Evolutionary conservation across 345 rosid genomes (phyloP), one percentile per base, ranked within the genome.

Genomic region (Nephelium lappaceum): DNA sequence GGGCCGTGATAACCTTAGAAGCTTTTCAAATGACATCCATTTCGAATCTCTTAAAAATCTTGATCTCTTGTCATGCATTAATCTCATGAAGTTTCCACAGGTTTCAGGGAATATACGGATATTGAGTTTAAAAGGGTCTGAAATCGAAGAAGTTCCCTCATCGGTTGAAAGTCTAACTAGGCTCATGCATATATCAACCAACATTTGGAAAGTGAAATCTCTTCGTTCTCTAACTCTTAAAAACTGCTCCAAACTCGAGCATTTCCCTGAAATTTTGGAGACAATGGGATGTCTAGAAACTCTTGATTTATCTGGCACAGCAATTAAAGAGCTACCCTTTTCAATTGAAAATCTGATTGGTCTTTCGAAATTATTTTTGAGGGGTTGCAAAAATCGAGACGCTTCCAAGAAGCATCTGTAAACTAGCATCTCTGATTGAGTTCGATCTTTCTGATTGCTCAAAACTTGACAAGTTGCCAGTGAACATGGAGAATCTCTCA

Each of bases 161-260:
- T 65, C 69, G 12, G 27, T 65, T 18, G 43, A 31, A 16, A 6
- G 14, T 63, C 31, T 63, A 25, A 23, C 4, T 23, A 4, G 8
- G 15, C 31, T 63, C 15, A 3, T 63, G 21, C n/a, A 27, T 63
- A 11, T 63, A 21, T 27, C 67, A 27, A 24, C 38, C 16, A 23
- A 25, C 15, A 63, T 63, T 24, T 63, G 67, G 11, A 63, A 63
- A 63, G 12, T 63, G 39, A 63, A 63, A 63, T 63, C 67, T 63
- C 67, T 63, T 2, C 31, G 6, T 4, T 6, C 5, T 11, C 18
- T 63, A 16, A 4, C 2, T 3, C 15, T 63, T 63, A 24, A 5
- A 2, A 14, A 63, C 15, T 63, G 67, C 39, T 63, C 41, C 11
- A 63, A 63, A 27, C 67, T 63, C 11, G 8, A 27, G 67, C 12